Evolutionary conservation across 768 basidiomycete genomes (phyloP).

Genomic region (Lentinula sp.): DNA sequence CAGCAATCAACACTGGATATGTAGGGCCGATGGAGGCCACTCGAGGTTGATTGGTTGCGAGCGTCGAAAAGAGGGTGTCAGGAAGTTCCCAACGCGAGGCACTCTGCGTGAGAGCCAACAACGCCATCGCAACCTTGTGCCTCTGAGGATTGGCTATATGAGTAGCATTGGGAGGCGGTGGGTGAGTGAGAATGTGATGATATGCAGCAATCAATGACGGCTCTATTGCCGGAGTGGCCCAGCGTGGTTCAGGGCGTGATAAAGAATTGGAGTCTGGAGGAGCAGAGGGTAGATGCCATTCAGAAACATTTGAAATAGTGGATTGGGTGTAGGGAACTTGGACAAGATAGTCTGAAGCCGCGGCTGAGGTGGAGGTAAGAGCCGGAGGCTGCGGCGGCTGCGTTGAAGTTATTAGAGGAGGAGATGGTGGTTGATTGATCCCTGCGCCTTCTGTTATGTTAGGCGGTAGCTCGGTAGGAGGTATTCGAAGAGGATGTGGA

Average conservation of each 20-base stretch:
- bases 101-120: slow-evolving; percentile 52
- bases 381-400: slow-evolving; percentile 17
- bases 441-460: slow-evolving; percentile 25
- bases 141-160: slow-evolving; percentile 47
- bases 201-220: slow-evolving; percentile 64
- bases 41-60: slow-evolving; percentile 56
- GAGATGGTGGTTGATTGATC: slow-evolving; percentile 32
- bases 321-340: slow-evolving; percentile 74
- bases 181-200: slow-evolving; percentile 73
- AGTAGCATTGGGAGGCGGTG: slow-evolving; percentile 39
- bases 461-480: slow-evolving; percentile 27
- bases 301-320: slow-evolving; percentile 53
- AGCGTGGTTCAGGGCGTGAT: slow-evolving; percentile 18
- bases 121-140: slow-evolving; percentile 72
- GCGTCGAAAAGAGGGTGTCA: slow-evolving; percentile 56
- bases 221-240: slow-evolving; percentile 51
- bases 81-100: slow-evolving; percentile 63
- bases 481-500: slow-evolving; percentile 27
- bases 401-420: slow-evolving; percentile 18
- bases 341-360: slow-evolving; percentile 64
- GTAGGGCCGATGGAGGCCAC: slow-evolving; percentile 60
- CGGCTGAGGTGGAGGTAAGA: slow-evolving; percentile 37
- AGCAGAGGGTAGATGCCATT: slow-evolving; percentile 63
- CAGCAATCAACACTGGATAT: slow-evolving; percentile 47
- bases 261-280: slow-evolving; percentile 16